Base-by-base conservation (phyloP, 2,329 filamentous ascomycete species). In the Arachnomyces sp. region DNA sequence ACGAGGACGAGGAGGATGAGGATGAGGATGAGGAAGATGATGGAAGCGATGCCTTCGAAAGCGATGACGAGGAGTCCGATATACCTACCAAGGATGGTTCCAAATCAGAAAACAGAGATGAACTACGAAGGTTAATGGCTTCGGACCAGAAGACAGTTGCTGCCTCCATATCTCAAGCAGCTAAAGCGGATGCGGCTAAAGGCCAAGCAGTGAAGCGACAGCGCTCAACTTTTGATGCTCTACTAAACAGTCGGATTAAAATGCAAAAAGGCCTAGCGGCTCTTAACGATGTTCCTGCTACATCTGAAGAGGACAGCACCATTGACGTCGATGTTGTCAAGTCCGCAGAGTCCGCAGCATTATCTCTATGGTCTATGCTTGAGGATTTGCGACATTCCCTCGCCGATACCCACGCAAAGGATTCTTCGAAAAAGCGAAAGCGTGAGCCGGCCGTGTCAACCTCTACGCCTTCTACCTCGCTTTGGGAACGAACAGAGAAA, bases 171-270 rank as follows among this genome's bases (percentile, higher is more conserved):
- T 75, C 76, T 2, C 72, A 82, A 54, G 81, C 83, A 1, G 80
- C 80, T 38, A 80, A 82, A 55, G 78, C 78, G 39, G 92, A 96
- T 57, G 79, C 84, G 3, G 78, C 82, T 31, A 96, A 96, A 63
- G 92, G 92, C 9, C 67, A 76, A 40, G 90, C 90, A 0, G 86
- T 98, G 29, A 90, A 88, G 53, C 72, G 80, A 42, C 92, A 98
- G 65, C 80, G 88, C 38, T 82, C 82, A 46, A 79, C 82, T 1
- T 98, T 95, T 55, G 90, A 96, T 52, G 78, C 85, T 0, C 76
- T 96, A 1, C 74, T 98, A 25, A 94, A 95, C 64, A 77, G 88
- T 11, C 81, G 92, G 14, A 95, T 98, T 56, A 85, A 90, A 45
- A 68, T 98, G 13, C 93, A 98, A 61, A 96, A 95, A 62, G 87